Evolutionary conservation across 225 moss, liverwort and hornwort species (phyloP), one percentile per base, ranked within the genome.

Genomic region (Lunularia cruciata): DNA sequence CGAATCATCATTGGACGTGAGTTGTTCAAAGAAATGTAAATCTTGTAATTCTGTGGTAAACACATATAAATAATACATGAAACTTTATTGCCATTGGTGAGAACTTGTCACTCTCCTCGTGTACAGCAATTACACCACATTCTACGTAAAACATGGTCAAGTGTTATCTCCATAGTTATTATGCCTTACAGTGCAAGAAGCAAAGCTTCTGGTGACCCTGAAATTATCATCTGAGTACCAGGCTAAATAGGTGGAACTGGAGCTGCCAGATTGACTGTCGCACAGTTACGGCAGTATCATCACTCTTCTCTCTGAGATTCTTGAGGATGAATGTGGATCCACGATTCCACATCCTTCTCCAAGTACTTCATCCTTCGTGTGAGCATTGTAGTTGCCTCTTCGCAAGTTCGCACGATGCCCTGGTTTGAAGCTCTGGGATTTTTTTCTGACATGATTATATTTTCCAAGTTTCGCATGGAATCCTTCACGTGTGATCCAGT

Each of bases 1-100:
- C 89, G 96, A 10, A 87, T 98, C 74, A 73, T 98, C 43, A 90
- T 98, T 32, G 96, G 96, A 30, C 89, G 96, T 46, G 89, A 90
- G 75, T 90, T 98, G 43, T 98, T 90, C 38, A 89, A 91, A 72
- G 89, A 92, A 70, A 92, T 90, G 16, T 73, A 58, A 19, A 52
- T 64, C 3, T 64, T 43, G 63, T 64, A 47, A 64, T 30, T n/a
- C n/a, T n/a, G n/a, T n/a, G n/a, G n/a, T n/a, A n/a, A n/a, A n/a
- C n/a, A n/a, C n/a, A n/a, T n/a, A n/a, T n/a, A n/a, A n/a, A n/a
- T n/a, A n/a, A n/a, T n/a, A n/a, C n/a, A n/a, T n/a, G n/a, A n/a
- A n/a, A n/a, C n/a, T n/a, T n/a, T n/a, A n/a, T n/a, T n/a, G n/a
- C n/a, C n/a, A n/a, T n/a, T n/a, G n/a, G n/a, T n/a, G n/a, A n/a